Percentiles rank a stretch among this genome's conserved stretches.
Evolutionary conservation across 352 stramenopile species (phyloP).

Genomic region (Pythium scleroteichum): DNA sequence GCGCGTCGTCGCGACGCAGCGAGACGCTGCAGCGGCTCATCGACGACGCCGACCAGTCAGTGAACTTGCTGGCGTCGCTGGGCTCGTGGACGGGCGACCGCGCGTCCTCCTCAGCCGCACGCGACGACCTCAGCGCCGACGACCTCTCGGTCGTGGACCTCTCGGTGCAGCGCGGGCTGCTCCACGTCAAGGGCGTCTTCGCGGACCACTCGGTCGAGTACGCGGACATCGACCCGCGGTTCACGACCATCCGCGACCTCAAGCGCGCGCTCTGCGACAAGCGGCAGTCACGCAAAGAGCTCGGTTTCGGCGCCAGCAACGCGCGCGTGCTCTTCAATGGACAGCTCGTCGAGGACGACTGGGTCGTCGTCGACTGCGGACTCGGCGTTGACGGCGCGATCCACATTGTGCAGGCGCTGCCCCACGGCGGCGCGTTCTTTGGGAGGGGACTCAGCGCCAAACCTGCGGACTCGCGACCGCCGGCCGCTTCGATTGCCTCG

Average conservation of each 20-base stretch:
- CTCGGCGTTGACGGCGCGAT: slow-evolving; percentile 71
- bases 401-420: slow-evolving; percentile 56
- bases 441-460: slow-evolving; percentile 15
- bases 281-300: slow-evolving; percentile 39
- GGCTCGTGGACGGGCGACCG: slow-evolving; percentile 31
- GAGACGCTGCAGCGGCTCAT: slow-evolving; percentile 74
- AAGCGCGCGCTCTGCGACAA: slow-evolving; percentile 66
- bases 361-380: slow-evolving; percentile 81
- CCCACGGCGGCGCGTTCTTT: slow-evolving; percentile 7
- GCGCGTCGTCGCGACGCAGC: slow-evolving; percentile 33
- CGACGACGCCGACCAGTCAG: slow-evolving; percentile 67
- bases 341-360: slow-evolving; percentile 75
- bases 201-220: slow-evolving; percentile 83
- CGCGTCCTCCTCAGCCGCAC: slow-evolving; percentile 5
- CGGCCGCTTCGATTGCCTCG: slow-evolving; percentile 73
- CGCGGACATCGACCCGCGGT: slow-evolving; percentile 69
- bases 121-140: not conserved
- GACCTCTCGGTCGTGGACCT: slow-evolving; percentile 42
- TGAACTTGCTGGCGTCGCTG: slow-evolving; percentile 71
- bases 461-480: slow-evolving; percentile 46
- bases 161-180: slow-evolving; percentile 48
- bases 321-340: slow-evolving; percentile 78
- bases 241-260: slow-evolving; percentile 71
- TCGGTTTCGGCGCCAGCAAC: slow-evolving; percentile 46
- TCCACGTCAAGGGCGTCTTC: slow-evolving; percentile 86